Evolutionary conservation across 1,139 yeast species (phyloP), one percentile per base, ranked within the genome.

Genomic region (Candida sp.): DNA sequence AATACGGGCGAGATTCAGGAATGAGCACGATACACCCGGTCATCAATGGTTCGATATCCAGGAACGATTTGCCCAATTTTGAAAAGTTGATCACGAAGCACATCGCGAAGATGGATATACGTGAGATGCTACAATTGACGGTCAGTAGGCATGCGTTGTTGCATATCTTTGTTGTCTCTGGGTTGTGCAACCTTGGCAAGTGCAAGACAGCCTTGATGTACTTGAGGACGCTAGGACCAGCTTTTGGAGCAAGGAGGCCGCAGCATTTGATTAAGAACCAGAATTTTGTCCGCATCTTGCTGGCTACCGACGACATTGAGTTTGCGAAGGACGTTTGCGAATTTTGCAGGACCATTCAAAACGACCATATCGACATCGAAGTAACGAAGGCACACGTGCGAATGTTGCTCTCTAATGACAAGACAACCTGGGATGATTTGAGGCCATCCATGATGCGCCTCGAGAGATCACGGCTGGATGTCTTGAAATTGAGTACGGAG

Each of bases 31-130:
- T 60, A 7, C 52, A 54, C 5, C 62, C 66, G 28, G 53, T 72
- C 3, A 50, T 76, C 4, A 60, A 63, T 30, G 78, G 75, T 0
- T 53, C 59, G 0, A 31, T 77, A 3, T 51, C 50, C 9, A 53
- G 64, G 0, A 56, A 58, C 4, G 80, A 76, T 51, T 58, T 75
- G 34, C 80, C 80, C 0, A 45, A 52, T 3, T 74, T 75, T 52
- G 52, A 55, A 25, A 47, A 47, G 3, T 55, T 72, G 40, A 54
- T 73, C 4, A 53, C 56, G 12, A 44, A 55, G 1, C 52, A 26
- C 30, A 17, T 40, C 11, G 17, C 22, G 3, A 31, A 22, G 4
- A 39, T 28, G 47, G 44, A 47, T 3, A 35, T 49, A 23, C 26
- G 44, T 4, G 44, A 47, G 8, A 33, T 51, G 25, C 12, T 49